Conservation (phyloP, 129 eudicot species). For the Ambrosia trifida region DNA sequence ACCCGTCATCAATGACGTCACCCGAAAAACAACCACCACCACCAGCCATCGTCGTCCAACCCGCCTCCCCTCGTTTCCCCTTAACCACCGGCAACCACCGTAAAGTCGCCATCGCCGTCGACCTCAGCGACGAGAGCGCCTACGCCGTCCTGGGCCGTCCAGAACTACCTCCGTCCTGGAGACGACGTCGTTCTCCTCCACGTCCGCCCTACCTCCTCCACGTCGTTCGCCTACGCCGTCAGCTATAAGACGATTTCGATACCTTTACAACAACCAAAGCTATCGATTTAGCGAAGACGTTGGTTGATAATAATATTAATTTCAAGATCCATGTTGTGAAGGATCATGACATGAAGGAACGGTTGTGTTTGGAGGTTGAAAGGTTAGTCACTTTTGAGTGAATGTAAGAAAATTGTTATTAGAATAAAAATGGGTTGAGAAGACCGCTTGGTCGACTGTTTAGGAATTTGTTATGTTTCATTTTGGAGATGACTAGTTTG, state of each 20-base stretch:
- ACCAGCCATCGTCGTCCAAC: slow-evolving; percentile 51
- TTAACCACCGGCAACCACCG: slow-evolving; percentile 51
- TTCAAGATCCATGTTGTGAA: slow-evolving; percentile 74
- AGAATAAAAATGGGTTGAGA: no score
- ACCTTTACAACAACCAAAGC: slow-evolving; percentile 49
- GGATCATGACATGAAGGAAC: slow-evolving; percentile 78
- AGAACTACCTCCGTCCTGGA: slow-evolving; percentile 73
- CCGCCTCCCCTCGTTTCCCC: slow-evolving; percentile 68
- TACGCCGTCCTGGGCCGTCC: slow-evolving; percentile 80
- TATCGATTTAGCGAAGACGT: slow-evolving; percentile 55
- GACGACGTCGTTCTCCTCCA: slow-evolving; percentile 80
- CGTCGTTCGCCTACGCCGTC: slow-evolving; percentile 56
- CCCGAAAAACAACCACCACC: slow-evolving; percentile 35
- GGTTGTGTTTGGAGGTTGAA: slow-evolving; percentile 70
- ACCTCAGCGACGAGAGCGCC: slow-evolving; percentile 82
- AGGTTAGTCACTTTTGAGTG: no score
- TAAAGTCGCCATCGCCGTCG: slow-evolving; percentile 75
- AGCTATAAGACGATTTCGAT: slow-evolving; percentile 67
- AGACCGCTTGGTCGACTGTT: no score
- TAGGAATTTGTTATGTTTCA: no score
- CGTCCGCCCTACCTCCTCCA: slow-evolving; percentile 77
- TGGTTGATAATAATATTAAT: slow-evolving; percentile 56
- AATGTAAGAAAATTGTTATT: no score
- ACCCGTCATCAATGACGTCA: slow-evolving; percentile 30
- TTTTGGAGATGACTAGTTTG: no score